Evolutionary conservation across 768 basidiomycete species (phyloP), one percentile per base, ranked within the genome.

Genomic region (Termitomyces heimii): DNA sequence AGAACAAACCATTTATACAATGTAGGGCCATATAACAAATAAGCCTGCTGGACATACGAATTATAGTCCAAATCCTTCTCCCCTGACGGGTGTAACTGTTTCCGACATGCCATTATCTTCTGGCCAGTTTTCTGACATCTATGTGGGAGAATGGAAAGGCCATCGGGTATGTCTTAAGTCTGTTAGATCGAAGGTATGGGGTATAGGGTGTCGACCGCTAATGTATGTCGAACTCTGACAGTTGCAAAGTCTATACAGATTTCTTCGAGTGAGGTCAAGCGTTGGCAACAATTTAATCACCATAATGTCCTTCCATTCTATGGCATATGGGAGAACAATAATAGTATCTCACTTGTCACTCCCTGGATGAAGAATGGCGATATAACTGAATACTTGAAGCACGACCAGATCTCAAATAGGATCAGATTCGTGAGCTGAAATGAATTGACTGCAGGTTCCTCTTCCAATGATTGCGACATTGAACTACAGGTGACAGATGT

Each of bases 301-400:
- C 49, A 34, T 14, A 56, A 56, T 12, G 42, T 56, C 7, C 49
- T 56, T 28, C 49, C 42, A 18, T 56, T 56, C 39, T 45, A 50
- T 22, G 55, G 55, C 13, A 32, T 56, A 20, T 51, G 16, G 29
- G 22, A 35, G 5, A 9, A 26, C 32, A 28, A 39, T n/a, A n/a
- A 29, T 3, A 39, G 51, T 18, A 13, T 56, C 1, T 50, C 42
- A 14, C 29, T 56, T 12, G 55, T 35, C 10, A 35, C 29, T 13
- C 55, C 55, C 0, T 56, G 28, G 26, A 43, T 50, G 26, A 9
- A 56, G 4, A 56, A 56, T 22, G 55, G 55, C 12, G 22, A 32
- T 24, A 50, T 56, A 5, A 29, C 18, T 34, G 53, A 53, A 24
- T 43, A 28, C 14, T 13, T 39, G 10, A 39, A 51, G 35, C 18